Base-by-base conservation (phyloP, 2,329 filamentous ascomycete species). In the Sarocladium kiliense region DNA sequence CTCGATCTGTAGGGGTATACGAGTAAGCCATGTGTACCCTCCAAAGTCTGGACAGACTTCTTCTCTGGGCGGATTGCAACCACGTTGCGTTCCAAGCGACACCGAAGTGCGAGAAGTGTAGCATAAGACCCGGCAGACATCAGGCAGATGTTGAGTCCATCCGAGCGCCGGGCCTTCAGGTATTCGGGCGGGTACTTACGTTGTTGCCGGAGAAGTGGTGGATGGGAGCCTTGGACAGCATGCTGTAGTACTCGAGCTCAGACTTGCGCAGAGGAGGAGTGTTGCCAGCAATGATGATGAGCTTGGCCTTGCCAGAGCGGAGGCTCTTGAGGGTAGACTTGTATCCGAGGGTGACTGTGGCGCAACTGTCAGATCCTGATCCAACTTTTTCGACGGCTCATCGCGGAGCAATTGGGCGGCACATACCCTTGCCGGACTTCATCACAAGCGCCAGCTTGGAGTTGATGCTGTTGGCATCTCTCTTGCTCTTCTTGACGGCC, bases 191-290 rank as follows among this genome's bases (percentile, higher is more conserved):
- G 58, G 59, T 58, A 91, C 93, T 88, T 87, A 97, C 93, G 86
- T 97, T 97, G 87, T 95, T 96, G 71, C 94, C 94, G 66, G 84
- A 84, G 81, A 97, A 97, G 84, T 99, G 94, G 84, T 97, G 93
- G 70, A 97, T 93, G 63, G 88, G 86, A 68, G 88, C 90, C 87
- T 97, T 96, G 75, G 87, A 87, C 69, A 96, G 77, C 90, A 94
- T 94, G 74, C 84, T 84, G 82, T 92, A 91, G 81, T 90, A 97
- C 82, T 97, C 93, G 62, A 97, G 86, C 84, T 97, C 93, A 70
- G 85, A 90, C 88, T 97, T 99, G 77, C 93, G 87, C 69, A 99
- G 89, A 76, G 94, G 94, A 72, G 93, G 92, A 66, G 92, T 96
- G 85, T 99, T 97, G 79, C 89, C 91, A 67, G 73, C 71, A 58